Conservation (phyloP, 108 stramenopile species). For the Aurantiochytrium sp. region DNA sequence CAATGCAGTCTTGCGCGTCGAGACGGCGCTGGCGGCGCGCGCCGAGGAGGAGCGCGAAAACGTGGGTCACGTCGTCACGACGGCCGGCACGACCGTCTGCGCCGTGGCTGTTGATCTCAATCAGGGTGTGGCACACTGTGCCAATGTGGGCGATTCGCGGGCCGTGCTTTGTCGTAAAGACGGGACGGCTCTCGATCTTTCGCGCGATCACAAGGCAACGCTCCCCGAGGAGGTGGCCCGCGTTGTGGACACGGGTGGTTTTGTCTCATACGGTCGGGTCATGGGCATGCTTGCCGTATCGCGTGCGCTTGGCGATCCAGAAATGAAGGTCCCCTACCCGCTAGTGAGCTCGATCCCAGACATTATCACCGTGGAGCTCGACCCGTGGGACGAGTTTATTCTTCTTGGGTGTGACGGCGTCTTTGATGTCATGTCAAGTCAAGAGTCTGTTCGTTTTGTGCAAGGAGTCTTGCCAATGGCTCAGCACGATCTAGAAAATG, state of each 20-base stretch:
- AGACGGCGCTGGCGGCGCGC: neutral
- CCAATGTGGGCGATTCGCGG: slow-evolving; percentile 6
- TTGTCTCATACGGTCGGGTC: slow-evolving; percentile 65
- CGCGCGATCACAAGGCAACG: slow-evolving; percentile 68
- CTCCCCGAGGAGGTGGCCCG: slow-evolving; percentile 64
- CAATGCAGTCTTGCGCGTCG: neutral
- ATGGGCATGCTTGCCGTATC: slow-evolving; percentile 76
- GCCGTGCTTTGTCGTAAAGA: neutral
- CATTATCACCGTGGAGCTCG: neutral
- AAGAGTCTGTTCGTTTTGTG: slow-evolving; percentile 69
- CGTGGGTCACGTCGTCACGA: neutral
- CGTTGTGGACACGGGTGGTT: slow-evolving; percentile 69
- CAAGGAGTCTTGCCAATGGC: neutral
- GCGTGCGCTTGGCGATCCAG: slow-evolving; percentile 73
- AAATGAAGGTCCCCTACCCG: slow-evolving; percentile 56
- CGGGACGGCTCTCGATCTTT: slow-evolving; percentile 43
- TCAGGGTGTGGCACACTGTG: neutral
- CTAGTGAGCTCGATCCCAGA: neutral
- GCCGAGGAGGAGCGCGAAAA: neutral
- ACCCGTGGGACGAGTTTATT: slow-evolving; percentile 50
- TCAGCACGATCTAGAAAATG: neutral
- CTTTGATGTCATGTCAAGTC: slow-evolving; percentile 77
- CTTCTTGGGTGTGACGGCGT: slow-evolving; percentile 80
- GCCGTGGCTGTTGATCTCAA: neutral
- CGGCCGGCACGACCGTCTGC: neutral